phyloP scores from a whole-genome alignment of 129 eudicot genomes.

The Erigeron canadensis region DNA sequence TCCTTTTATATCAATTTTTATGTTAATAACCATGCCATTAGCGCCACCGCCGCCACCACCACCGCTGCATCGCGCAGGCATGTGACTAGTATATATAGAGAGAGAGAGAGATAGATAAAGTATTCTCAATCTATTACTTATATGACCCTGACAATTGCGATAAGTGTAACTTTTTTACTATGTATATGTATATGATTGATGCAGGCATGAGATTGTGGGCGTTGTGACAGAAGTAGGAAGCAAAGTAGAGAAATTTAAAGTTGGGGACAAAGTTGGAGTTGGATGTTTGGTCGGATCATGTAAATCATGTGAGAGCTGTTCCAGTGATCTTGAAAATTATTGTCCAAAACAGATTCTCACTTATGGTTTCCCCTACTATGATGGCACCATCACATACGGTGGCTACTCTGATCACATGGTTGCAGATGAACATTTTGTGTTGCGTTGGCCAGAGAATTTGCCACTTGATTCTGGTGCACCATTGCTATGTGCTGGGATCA shows the following conservation, averaged over 20 bases:
- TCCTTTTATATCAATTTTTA: no score
- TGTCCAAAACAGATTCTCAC: constrained; percentile 42
- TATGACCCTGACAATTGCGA: no score
- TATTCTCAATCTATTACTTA: no score
- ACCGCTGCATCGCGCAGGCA: no score
- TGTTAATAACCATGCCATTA: no score
- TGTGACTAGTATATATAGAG: no score
- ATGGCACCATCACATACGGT: neutral
- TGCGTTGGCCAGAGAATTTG: constrained; percentile 1
- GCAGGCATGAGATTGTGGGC: constrained; percentile 63
- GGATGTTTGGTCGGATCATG: constrained; percentile 68
- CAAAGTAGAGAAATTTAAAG: constrained; percentile 48
- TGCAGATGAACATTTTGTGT: neutral
- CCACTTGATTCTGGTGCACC: constrained; percentile 4
- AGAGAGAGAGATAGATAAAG: no score
- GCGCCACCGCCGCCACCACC: no score
- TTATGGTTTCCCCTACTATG: constrained; percentile 23
- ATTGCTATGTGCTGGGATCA: constrained; percentile 4
- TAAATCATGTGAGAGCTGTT: constrained; percentile 41
- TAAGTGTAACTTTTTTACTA: neutral
- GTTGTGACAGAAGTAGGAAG: constrained; percentile 50
- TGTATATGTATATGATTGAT: neutral
- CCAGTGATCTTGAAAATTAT: constrained; percentile 46
- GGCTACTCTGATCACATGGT: constrained; percentile 1
- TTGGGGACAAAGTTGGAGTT: constrained; percentile 61